Base-by-base conservation (phyloP, 192 early-diverging fungal species). In the Rhizophagus prolifer region DNA sequence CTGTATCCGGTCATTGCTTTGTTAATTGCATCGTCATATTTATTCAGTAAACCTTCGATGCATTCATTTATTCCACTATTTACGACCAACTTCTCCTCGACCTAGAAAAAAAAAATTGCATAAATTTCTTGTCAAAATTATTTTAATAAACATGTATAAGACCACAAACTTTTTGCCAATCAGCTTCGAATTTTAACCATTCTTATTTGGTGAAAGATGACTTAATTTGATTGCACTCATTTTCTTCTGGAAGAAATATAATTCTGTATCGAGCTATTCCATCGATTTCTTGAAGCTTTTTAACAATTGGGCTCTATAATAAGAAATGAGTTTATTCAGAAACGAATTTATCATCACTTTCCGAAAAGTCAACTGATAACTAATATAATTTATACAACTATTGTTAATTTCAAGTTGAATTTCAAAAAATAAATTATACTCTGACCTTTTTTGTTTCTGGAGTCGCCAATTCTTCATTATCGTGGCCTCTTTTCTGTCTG, bases 1-100 rank as follows among this genome's bases (percentile, higher is more conserved):
- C 50, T 70, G 9, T 47, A 70, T 70, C 69, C 25, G 30, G 26
- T 70, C 14, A 12, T 70, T 70, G 12, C 23, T 46, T 70, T 70
- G 21, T 54, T 70, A 6, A 70, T 70, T 50, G n/a, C 12, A 70
- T 70, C n/a, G 28, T 70, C 9, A 70, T 70, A 70, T 34, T 70
- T 70, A 1, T 70, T 70, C 34, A 70, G 25, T 70, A 70, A 70
- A 70, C 58, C 30, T 25, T 46, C 13, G 6, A 34, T 12, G 26
- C n/a, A 3, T 66, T 13, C 0, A 41, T 66, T 19, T 19, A 66
- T 2, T 66, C 31, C 8, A 66, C 4, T 5, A 66, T 31, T 66
- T 66, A 36, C 19, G n/a, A 31, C 64, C 12, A 66, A 3, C 30
- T 0, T 66, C 64, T 66, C 19, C 19, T 66, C 36, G 2, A 64